Percentiles rank a stretch among this genome's conserved stretches.
Conservation (phyloP, 768 basidiomycete genomes). For the Phaeotremella skinneri region DNA sequence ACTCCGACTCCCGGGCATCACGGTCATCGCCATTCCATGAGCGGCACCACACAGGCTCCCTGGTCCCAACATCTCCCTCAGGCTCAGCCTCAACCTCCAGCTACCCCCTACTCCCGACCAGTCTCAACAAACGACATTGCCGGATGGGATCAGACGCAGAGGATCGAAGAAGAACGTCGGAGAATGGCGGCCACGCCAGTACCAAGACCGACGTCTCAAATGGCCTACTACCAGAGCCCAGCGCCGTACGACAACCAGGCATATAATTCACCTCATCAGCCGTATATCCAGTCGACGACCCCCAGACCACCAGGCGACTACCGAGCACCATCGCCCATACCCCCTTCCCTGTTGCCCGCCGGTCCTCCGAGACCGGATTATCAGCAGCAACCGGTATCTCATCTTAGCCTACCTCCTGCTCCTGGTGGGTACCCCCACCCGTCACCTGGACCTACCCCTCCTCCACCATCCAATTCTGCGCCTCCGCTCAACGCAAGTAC, state of each 20-base stretch:
- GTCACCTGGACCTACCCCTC: slow-evolving; percentile 24
- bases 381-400: slow-evolving; percentile 24
- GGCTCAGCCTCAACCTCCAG: slow-evolving; percentile 21
- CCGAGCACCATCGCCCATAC: slow-evolving; percentile 20
- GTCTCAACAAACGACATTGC: slow-evolving; percentile 25
- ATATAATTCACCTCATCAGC: slow-evolving; percentile 1
- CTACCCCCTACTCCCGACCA: slow-evolving; percentile 31
- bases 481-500: slow-evolving; percentile 23
- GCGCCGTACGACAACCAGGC: slow-evolving; percentile 1
- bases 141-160: slow-evolving; percentile 17
- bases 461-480: slow-evolving; percentile 32
- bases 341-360: slow-evolving; percentile 23
- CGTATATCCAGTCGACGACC: background rate
- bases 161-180: slow-evolving; percentile 15
- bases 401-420: slow-evolving; percentile 23
- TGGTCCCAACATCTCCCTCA: slow-evolving; percentile 33
- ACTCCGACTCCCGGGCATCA: slow-evolving; percentile 11
- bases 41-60: slow-evolving; percentile 29
- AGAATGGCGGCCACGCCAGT: slow-evolving; percentile 21
- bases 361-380: slow-evolving; percentile 13
- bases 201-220: slow-evolving; percentile 26
- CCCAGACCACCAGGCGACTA: slow-evolving; percentile 2
- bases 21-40: slow-evolving; percentile 38
- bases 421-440: slow-evolving; percentile 12
- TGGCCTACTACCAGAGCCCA: slow-evolving; percentile 10